Percentiles rank a stretch among this genome's conserved stretches.
phyloP scores from a whole-genome alignment of 768 basidiomycete genomes.

The Porpolomopsis calyptriformis region DNA sequence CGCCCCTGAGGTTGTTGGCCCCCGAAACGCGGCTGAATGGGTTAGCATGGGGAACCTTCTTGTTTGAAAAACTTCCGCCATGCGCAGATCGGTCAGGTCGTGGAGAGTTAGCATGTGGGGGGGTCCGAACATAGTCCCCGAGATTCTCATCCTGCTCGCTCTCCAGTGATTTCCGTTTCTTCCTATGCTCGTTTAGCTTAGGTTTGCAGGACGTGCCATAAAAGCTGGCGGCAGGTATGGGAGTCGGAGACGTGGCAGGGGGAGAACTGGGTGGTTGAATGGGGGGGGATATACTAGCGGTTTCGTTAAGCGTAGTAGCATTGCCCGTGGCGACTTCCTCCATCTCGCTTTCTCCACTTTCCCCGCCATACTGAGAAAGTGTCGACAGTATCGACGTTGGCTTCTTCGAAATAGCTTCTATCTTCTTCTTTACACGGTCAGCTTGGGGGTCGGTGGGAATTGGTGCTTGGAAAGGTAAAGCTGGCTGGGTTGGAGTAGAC shows the following conservation, averaged over 20 bases:
- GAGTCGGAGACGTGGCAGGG: slow-evolving; percentile 18
- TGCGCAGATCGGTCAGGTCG: neutral
- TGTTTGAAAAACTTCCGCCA: neutral
- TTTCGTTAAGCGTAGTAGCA: too few relatives aligned
- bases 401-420: slow-evolving; percentile 25
- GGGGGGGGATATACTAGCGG: too few relatives aligned
- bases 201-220: slow-evolving; percentile 12
- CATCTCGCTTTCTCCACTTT: neutral
- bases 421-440: slow-evolving; percentile 40
- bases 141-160: slow-evolving; percentile 2
- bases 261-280: slow-evolving; percentile 20
- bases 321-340: neutral
- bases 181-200: slow-evolving; percentile 2
- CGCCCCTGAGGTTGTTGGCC: neutral
- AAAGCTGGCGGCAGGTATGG: slow-evolving; percentile 23
- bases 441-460: slow-evolving; percentile 41
- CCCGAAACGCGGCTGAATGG: slow-evolving; percentile 4
- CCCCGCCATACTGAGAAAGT: slow-evolving; percentile 7
- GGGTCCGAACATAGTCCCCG: slow-evolving; percentile 9
- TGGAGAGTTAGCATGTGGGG: slow-evolving; percentile 5
- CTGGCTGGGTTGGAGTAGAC: slow-evolving; percentile 23
- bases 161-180: slow-evolving; percentile 11
- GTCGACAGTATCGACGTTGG: slow-evolving; percentile 13
- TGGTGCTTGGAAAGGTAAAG: slow-evolving; percentile 18
- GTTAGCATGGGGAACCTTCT: neutral